Evolutionary conservation across 208 protist species (phyloP).

Genomic region (Polymyxa betae): DNA sequence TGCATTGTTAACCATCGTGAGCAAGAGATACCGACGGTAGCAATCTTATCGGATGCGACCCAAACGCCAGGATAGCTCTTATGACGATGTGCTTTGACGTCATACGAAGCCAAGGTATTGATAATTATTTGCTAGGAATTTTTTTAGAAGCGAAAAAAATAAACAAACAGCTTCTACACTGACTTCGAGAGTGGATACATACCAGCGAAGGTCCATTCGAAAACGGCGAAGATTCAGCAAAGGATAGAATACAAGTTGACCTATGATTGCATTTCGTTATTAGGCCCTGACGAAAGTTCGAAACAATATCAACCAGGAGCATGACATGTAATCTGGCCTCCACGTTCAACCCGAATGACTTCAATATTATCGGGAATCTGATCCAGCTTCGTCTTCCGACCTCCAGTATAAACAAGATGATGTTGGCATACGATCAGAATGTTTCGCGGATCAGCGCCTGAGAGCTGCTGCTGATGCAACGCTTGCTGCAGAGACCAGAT

Average conservation of each 20-base stretch:
- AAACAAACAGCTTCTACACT: background rate
- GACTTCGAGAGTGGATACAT: conserved; percentile 1
- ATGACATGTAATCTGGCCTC: conserved; percentile 25
- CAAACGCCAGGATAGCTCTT: conserved; percentile 6
- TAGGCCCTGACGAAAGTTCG: background rate
- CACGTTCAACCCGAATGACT: conserved; percentile 24
- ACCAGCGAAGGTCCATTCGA: conserved; percentile 16
- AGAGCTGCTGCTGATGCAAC: background rate
- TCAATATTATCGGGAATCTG: background rate
- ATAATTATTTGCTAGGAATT: background rate
- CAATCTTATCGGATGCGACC: background rate
- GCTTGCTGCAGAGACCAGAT: conserved; percentile 16
- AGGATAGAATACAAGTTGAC: conserved; percentile 19
- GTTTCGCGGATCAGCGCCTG: background rate
- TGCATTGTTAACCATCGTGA: conserved; percentile 38
- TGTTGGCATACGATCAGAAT: conserved; percentile 7
- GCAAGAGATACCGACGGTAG: conserved; percentile 31
- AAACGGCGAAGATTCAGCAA: background rate
- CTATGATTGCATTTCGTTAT: background rate
- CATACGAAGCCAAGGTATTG: background rate
- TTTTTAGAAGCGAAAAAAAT: background rate
- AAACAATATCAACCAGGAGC: background rate
- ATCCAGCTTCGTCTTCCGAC: background rate
- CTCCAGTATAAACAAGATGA: conserved; percentile 4
- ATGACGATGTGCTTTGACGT: background rate